Conservation (phyloP, 768 basidiomycete species). For the Nidularia sp. region DNA sequence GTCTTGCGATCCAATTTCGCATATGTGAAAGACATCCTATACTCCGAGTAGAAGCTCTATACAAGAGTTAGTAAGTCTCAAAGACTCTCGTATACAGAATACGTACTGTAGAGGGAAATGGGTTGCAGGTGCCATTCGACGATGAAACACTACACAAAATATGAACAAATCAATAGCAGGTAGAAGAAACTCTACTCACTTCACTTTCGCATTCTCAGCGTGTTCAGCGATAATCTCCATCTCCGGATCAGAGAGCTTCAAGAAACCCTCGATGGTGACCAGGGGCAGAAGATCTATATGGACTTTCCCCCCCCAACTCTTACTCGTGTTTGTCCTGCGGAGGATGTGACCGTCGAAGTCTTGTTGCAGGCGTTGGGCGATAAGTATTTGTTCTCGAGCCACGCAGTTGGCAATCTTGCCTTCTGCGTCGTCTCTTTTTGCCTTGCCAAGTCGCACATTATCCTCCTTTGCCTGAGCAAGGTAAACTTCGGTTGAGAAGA, state of each 20-base stretch:
- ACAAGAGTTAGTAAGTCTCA: too few relatives aligned
- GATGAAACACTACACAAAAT: too few relatives aligned
- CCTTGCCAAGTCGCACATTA: constrained; percentile 2
- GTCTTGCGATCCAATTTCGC: too few relatives aligned
- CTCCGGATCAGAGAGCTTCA: constrained; percentile 14
- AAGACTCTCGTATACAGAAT: too few relatives aligned
- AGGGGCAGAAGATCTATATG: constrained; percentile 12
- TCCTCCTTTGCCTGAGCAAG: constrained; percentile 16
- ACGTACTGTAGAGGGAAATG: too few relatives aligned
- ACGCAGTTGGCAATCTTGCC: constrained; percentile 3
- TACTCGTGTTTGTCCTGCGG: constrained; percentile 12
- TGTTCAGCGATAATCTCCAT: constrained; percentile 8
- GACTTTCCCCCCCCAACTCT: constrained; percentile 4
- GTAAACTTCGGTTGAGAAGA: constrained; percentile 15
- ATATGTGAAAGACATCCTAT: too few relatives aligned
- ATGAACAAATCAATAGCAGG: too few relatives aligned
- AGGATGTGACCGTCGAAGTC: constrained; percentile 13
- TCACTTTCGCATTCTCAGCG: constrained; percentile 6
- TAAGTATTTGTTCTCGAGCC: constrained; percentile 3
- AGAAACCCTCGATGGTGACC: neutral
- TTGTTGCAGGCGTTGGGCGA: constrained; percentile 7
- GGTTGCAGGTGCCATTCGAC: too few relatives aligned
- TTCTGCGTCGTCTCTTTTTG: constrained; percentile 5
- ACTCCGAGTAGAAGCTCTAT: too few relatives aligned
- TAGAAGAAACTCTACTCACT: constrained; percentile 6